Evolutionary conservation across 768 basidiomycete species (phyloP).

Genomic region (Agrocybe praecox): DNA sequence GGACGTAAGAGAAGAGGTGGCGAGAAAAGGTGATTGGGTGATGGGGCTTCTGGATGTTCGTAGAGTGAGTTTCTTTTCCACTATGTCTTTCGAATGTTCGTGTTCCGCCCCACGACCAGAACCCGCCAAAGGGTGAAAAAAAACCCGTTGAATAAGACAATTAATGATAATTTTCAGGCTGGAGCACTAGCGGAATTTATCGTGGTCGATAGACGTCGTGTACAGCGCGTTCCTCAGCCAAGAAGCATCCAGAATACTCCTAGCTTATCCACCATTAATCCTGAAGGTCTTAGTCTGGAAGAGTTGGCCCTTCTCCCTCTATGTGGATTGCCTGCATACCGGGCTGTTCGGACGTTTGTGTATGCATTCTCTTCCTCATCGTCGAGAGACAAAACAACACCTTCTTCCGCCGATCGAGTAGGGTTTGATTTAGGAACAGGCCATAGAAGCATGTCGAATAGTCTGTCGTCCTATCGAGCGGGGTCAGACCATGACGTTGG

Average conservation of each 20-base stretch:
- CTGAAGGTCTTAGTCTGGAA: conserved; percentile 47
- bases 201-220: conserved; percentile 74
- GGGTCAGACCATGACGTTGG: conserved; percentile 21
- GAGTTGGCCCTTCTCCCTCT: conserved; percentile 83
- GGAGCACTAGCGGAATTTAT: conserved; percentile 92
- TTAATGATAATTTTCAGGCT: conserved; percentile 50
- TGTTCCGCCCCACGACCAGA: neutral
- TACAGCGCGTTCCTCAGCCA: conserved; percentile 74
- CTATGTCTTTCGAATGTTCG: conserved; percentile 8
- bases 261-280: conserved; percentile 25
- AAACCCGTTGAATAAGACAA: no score
- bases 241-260: conserved; percentile 19
- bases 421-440: conserved; percentile 7
- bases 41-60: conserved; percentile 76
- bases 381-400: conserved; percentile 6
- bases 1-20: conserved; percentile 69
- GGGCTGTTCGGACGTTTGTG: conserved; percentile 73
- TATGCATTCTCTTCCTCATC: conserved; percentile 40
- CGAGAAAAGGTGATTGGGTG: conserved; percentile 85
- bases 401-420: neutral
- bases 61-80: conserved; percentile 58
- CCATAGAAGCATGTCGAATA: neutral
- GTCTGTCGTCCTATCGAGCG: neutral
- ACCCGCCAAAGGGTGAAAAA: no score
- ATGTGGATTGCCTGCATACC: conserved; percentile 78